These are phyloP conservation scores for Epicoccum nigrum DNA, from an alignment of 2,329 filamentous ascomycete species.

Conservation along the genomic window DNA sequence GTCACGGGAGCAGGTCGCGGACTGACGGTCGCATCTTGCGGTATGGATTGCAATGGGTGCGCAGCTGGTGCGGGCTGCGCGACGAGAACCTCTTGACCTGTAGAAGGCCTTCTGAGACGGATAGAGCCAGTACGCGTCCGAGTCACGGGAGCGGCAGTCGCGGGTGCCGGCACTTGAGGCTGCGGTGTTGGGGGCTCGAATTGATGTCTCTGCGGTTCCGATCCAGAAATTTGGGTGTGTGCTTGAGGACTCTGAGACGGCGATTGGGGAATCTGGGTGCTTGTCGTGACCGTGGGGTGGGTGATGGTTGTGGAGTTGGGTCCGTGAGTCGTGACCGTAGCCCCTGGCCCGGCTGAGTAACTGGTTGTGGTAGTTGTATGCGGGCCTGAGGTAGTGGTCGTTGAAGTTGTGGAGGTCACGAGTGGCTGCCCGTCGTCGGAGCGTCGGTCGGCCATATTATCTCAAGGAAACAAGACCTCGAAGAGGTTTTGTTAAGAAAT, in stretches of 20 bases:
- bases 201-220: not conserved
- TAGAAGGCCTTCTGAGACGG: constrained; percentile 32
- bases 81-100: constrained; percentile 7
- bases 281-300: constrained; percentile 41
- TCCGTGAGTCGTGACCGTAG: constrained; percentile 28
- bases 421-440: constrained; percentile 15
- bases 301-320: constrained; percentile 35
- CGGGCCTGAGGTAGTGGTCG: constrained; percentile 39
- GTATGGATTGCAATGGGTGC: constrained; percentile 11
- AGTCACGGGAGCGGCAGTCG: constrained; percentile 9
- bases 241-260: not conserved
- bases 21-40: constrained; percentile 1
- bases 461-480: constrained; percentile 7
- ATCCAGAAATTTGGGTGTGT: not conserved
- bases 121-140: constrained; percentile 34
- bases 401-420: constrained; percentile 28
- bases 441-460: constrained; percentile 22
- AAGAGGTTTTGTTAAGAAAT: constrained; percentile 6
- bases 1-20: constrained; percentile 8
- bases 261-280: constrained; percentile 20
- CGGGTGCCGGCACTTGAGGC: constrained; percentile 19
- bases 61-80: constrained; percentile 9
- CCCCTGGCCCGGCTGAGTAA: constrained; percentile 25
- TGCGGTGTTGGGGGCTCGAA: not conserved
- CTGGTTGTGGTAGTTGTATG: constrained; percentile 38